Conservation (phyloP, 2,329 filamentous ascomycete species). For the Ampelomyces quisqualis region DNA sequence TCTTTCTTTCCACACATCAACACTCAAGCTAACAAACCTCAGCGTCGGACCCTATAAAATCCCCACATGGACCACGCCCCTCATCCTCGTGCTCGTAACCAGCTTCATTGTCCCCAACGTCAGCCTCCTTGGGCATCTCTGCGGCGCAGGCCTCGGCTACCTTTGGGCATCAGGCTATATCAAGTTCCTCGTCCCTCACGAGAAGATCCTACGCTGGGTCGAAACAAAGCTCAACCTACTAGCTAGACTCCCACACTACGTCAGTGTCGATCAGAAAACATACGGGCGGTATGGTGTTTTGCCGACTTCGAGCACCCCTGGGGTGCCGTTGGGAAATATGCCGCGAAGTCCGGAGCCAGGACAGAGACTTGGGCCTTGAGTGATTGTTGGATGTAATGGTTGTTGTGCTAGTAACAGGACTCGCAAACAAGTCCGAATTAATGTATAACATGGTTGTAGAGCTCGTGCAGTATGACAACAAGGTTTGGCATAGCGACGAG, state of each 20-base stretch:
- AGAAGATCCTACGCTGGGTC: constrained; percentile 82
- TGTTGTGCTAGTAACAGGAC: neutral
- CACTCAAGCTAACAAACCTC: constrained; percentile 9
- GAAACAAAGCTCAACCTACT: constrained; percentile 86
- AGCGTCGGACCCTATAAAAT: constrained; percentile 67
- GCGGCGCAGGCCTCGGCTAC: constrained; percentile 82
- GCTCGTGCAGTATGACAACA: too few species aligned
- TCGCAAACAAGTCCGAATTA: constrained; percentile 2
- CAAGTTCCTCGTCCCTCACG: constrained; percentile 84
- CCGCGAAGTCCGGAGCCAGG: constrained; percentile 35
- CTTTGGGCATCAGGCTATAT: constrained; percentile 85
- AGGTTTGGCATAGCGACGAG: too few species aligned
- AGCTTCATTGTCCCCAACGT: constrained; percentile 77
- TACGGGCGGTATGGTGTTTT: constrained; percentile 90
- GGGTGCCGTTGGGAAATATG: constrained; percentile 20
- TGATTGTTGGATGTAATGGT: neutral
- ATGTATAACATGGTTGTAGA: neutral
- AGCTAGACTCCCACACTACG: constrained; percentile 82
- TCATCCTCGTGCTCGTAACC: constrained; percentile 73
- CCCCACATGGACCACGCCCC: constrained; percentile 87
- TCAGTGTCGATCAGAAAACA: constrained; percentile 93
- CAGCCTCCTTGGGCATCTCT: constrained; percentile 83
- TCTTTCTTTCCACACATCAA: constrained; percentile 37
- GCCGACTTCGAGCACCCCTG: constrained; percentile 50
- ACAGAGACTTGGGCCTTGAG: constrained; percentile 32